Base-by-base conservation (phyloP, 2,329 filamentous ascomycete species). In the Arachnomyces sp. region DNA sequence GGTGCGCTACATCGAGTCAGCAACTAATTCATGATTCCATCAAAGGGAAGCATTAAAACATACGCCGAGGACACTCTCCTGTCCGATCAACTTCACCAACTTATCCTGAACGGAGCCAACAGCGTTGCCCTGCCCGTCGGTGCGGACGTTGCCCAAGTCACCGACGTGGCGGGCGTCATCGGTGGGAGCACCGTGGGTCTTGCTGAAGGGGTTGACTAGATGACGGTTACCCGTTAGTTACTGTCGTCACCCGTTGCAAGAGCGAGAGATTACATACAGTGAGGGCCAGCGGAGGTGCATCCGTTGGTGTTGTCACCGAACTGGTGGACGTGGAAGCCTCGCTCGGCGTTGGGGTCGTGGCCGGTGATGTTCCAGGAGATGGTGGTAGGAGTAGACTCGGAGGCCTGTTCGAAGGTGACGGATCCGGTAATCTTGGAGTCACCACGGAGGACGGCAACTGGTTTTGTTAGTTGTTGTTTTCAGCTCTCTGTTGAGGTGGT, bases 271-370 rank as follows among this genome's bases (percentile, higher is more conserved):
- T 7, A 72, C 86, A 65, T 74, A 94, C 88, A 98, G 77, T 98
- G 92, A 69, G 92, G 90, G 40, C 92, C 92, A 53, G 92, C 92
- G 53, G 86, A 94, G 53, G 90, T 96, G 85, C 92, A 98, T 68
- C 92, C 92, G 73, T 98, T 98, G 77, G 92, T 96, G 80, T 96
- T 96, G 79, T 96, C 92, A 67, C 92, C 92, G 62, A 95, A 98
- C 68, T 92, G 86, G 77, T 98, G 92, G 63, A 98, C 82, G 78
- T 98, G 92, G 78, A 96, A 88, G 69, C 87, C 92, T 71, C 92
- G 90, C 81, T 94, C 80, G 63, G 92, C 89, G 68, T 94, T 95
- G 71, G 90, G 61, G 65, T 96, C 89, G 72, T 95, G 76, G 71
- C 92, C 90, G 48, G 78, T 76, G 71, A 98, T 88, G 71, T 95